Evolutionary conservation across 1,284 basidiomycete species (phyloP), one percentile per base, ranked within the genome.

Genomic region (Ustilago bromivora): DNA sequence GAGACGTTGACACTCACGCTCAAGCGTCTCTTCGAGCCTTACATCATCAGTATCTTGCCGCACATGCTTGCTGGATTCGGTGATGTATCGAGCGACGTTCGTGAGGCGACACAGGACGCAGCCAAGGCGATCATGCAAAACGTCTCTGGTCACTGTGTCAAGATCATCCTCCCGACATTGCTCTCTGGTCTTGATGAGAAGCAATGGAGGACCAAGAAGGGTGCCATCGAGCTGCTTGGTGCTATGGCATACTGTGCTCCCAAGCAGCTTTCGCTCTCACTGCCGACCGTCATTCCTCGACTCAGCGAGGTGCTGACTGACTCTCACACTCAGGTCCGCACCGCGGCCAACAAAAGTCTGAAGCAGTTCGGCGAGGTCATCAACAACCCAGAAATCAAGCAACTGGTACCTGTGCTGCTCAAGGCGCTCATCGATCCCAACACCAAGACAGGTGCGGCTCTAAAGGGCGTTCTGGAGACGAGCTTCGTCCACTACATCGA

Each of bases 191-290:
- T 99, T 55, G 96, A 98, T 79, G 97, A 99, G 87, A 98, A 98
- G 86, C 97, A 99, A 86, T 99, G 97, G 97, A 90, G 96, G 34
- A 95, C 96, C 2, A 99, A 99, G 89, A 98, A 98, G 86, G 88
- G 97, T 90, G 96, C 95, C 3, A 98, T 99, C 77, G 97, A 99
- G 86, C 88, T 99, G n/a, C 89, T 99, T 63, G 97, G 97, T 41
- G 93, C 96, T 88, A 99, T 99, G 96, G 97, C 97, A 0, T 99
- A 96, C 87, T 97, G 96, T 87, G 95, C 97, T 7, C 97, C 96
- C 2, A 91, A 92, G 57, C 97, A 99, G 87, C 90, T 99, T 13
- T 98, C 97, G 0, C 89, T 95, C 31, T 98, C 96, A 3, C 89
- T 99, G 7, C 97, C 97, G 1, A 94, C 97, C 54, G 94, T 99